Conservation (phyloP, 1,139 yeast genomes). For the Debaryomyces psychrophilus region DNA sequence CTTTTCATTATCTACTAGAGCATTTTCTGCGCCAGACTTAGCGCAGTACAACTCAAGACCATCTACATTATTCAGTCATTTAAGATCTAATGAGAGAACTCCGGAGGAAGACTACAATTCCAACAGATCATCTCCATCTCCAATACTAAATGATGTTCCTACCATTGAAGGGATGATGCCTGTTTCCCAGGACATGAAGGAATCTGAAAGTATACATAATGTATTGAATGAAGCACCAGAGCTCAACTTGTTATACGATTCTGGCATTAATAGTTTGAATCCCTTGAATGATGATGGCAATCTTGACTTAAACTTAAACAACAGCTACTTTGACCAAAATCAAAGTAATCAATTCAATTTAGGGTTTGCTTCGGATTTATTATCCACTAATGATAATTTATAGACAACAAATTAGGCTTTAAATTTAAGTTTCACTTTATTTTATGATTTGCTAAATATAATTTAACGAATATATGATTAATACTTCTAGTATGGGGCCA, state of each 20-base stretch:
- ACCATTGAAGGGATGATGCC: constrained; percentile 6
- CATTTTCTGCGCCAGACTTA: constrained; percentile 35
- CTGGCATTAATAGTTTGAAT: constrained; percentile 6
- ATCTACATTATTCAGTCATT: constrained; percentile 14
- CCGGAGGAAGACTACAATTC: not conserved
- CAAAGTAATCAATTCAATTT: constrained; percentile 4
- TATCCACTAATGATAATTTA: constrained; percentile 8
- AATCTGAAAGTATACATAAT: not conserved
- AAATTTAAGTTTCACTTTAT: not conserved
- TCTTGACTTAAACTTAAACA: constrained; percentile 2
- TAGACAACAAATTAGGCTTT: not conserved
- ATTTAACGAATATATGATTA: not conserved
- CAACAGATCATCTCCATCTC: constrained; percentile 1
- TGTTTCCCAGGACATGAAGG: not conserved
- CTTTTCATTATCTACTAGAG: constrained; percentile 17
- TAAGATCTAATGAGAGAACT: constrained; percentile 3
- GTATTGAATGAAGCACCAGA: constrained; percentile 5
- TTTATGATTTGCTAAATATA: not conserved
- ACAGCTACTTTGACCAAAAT: constrained; percentile 4
- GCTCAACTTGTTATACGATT: constrained; percentile 6
- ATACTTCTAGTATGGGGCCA: not conserved
- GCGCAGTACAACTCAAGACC: constrained; percentile 19
- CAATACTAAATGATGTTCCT: constrained; percentile 3
- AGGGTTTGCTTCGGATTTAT: constrained; percentile 11
- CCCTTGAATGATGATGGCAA: constrained; percentile 8